Evolutionary conservation across 257 asterid species (phyloP), one percentile per base, ranked within the genome.

Genomic region (Perilla frutescens): DNA sequence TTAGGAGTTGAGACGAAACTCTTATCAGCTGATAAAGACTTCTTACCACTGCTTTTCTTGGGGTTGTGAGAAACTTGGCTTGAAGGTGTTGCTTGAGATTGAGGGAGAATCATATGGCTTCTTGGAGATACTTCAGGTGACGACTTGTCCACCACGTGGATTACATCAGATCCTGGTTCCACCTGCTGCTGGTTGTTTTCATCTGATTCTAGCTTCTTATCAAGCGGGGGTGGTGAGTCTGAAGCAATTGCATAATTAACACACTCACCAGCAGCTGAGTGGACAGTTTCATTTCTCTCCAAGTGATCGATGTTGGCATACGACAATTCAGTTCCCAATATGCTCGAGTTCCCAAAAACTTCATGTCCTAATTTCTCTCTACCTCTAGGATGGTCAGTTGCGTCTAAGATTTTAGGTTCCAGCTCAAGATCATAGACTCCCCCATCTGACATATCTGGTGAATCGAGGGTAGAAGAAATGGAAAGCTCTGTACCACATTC

Each of bases 401-500:
- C 81, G 48, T 81, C 82, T 9, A 73, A 13, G 78, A 62, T 58
- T 72, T 84, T 72, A 4, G 72, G 69, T 78, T 83, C 96, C 49
- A 73, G 85, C 53, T 62, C 86, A 70, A 82, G 72, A 59, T 83
- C 84, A 70, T 75, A 70, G 61, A 59, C 87, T 76, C 83, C 96
- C 7, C 76, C 80, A 40, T 86, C 93, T 7, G 87, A 83, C 75
- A 89, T 85, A 81, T 87, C 94, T 6, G 90, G 92, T 71, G 96
- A 89, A 84, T 93, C 97, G 6, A 93, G 91, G 71, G 96, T 88
- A 15, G 98, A 93, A 43, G 97, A 76, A 77, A 93, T 84, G 66
- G 97, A 91, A 78, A 93, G 90, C 76, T 89, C 96, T 10, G 98
- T 93, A 43, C 89, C 97, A 84, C 96, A 89, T 79, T 93, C 97